Evolutionary conservation across 108 stramenopile genomes (phyloP), one percentile per base, ranked within the genome.

Genomic region (Pseudonitzschia pungens): DNA sequence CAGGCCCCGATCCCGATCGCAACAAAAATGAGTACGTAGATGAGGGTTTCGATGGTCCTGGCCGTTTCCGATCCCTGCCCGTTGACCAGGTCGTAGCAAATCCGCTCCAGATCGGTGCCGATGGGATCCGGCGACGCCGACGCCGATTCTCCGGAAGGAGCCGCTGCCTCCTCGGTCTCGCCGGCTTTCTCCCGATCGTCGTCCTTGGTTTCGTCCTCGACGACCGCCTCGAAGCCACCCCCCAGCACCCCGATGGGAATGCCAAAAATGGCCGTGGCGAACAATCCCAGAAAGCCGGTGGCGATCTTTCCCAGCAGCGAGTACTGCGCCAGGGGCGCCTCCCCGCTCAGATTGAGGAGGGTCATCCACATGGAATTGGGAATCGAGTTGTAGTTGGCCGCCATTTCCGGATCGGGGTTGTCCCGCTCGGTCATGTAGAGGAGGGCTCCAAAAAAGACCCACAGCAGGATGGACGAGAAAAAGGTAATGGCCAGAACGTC

Each of bases 331-430:
- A 96, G 71, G 5, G 96, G 96, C 15, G 90, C 81, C 69, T 96
- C 96, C 2, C 96, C 96, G 27, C 91, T 77, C 12, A 96, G 83
- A 65, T 96, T 96, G 28, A 96, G 72, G 15, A 96, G 77, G 4
- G 96, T 95, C 18, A 96, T 84, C 96, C 96, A 96, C 96, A 96
- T 96, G 18, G 90, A 65, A 74, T 94, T 81, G 5, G 94, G 94
- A n/a, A 95, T 85, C 24, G 88, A 90, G 42, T 81, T 92, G 75
- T 91, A 95, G 76, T 90, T 90, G 18, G 69, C 51, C 28, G 81
- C 76, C 84, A 96, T 91, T 60, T 94, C 92, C 10, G 73, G 68
- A 71, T 96, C 94, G 0, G 87, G 88, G 63, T 87, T 92, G 70
- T 90, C 75, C 36, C 93, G 81, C 70, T 96, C 96, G 15, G 92